Evolutionary conservation across 371 early-diverging fungal species (phyloP), one percentile per base, ranked within the genome.

Genomic region (Mucor velutinosus): DNA sequence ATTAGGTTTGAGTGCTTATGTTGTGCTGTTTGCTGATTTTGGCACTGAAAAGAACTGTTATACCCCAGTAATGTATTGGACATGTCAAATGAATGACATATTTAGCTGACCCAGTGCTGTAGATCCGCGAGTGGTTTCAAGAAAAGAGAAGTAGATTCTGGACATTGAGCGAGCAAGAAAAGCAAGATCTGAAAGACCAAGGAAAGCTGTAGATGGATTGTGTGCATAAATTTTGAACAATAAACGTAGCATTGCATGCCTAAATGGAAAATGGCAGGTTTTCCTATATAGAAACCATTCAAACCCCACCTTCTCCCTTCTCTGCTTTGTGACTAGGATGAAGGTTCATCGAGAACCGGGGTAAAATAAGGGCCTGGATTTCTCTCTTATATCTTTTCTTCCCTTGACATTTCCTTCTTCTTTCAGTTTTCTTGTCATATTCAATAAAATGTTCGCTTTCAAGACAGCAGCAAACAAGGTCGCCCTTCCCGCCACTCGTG

Each of bases 391-490:
- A n/a, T n/a, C n/a, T n/a, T n/a, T n/a, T 17, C 41, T 39, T 45
- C 47, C 21, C 47, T 45, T 45, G 47, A 21, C 21, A 23, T 23
- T 43, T 53, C 60, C 63, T 59, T 60, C 53, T 43, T 62, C 51
- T 60, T 66, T 69, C 53, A 33, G 55, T 60, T 55, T 39, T 65
- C 47, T 64, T 33, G 47, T 66, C 58, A 58, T 49, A 51, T 19
- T 64, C 32, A 56, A 27, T 47, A 74, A 68, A 62, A 82, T 82
- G 83, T 82, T 82, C 60, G 75, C 77, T 74, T 78, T 82, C 73
- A 80, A 76, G 72, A 80, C 83, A 69, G 78, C 83, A 55, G 76
- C 73, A 67, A 77, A 76, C 72, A 82, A 79, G 77, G 79, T 78
- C 64, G 79, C 66, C 61, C 57, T 80, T 51, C 83, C 83, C 61